Evolutionary conservation across 106 monocot species (phyloP), one percentile per base, ranked within the genome.

Genomic region (Agapanthus africanus): DNA sequence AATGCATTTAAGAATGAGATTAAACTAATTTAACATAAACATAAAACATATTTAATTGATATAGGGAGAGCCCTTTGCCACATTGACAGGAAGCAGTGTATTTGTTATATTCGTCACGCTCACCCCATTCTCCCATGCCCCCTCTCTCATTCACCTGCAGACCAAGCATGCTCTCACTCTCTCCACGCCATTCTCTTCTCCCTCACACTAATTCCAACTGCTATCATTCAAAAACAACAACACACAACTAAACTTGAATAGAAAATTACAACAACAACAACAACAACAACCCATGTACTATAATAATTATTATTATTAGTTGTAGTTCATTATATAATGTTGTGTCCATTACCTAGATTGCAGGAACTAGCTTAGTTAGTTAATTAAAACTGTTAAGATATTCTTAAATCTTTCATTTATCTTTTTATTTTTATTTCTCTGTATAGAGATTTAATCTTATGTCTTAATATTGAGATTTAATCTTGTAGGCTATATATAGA

Each of bases 131-230:
- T 36, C 62, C 69, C 57, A 59, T 32, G 16, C 60, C 35, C 46
- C 22, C 18, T 25, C 23, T 22, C 16, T 4, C 4, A n/a, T 28
- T 59, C 61, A 41, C 67, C n/a, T n/a, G n/a, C 47, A 71, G 74
- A 67, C 71, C 75, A 76, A 67, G 80, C 80, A 80, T 76, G 80
- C 80, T 76, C 80, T 66, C 52, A 46, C n/a, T 68, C 68, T 42
- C 47, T 33, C 71, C 80, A 80, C 80, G 75, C 80, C 74, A 70
- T 32, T 47, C 49, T 63, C 40, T 37, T 37, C 59, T 7, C 61
- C 51, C 56, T n/a, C n/a, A n/a, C 38, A 37, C 70, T 61, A 67
- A 27, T 60, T 44, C 60, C 71, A 61, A 59, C 19, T 71, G 31
- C 41, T 60, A 71, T 61, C 59, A 71, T 71, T 40, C 40, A 71